A percentile compares a stretch with the other conserved stretches of the same genome.
These are phyloP conservation scores for Salix udensis DNA, from an alignment of 345 rosid genomes.

Conservation along the genomic window DNA sequence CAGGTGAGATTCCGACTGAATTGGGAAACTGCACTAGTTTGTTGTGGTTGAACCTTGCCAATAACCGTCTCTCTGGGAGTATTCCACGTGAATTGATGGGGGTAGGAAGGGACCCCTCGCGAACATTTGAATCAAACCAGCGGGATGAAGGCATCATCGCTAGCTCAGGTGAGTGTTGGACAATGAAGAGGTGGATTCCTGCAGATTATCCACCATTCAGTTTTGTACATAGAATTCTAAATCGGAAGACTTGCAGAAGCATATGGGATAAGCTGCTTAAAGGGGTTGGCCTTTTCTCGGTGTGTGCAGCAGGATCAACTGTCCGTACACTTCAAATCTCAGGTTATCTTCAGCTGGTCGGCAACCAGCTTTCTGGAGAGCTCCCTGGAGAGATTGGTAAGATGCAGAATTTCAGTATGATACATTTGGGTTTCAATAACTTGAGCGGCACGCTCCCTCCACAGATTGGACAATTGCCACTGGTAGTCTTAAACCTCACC, in stretches of 20 bases:
- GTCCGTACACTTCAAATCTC: slow-evolving; percentile 43
- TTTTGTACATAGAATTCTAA: slow-evolving; percentile 62
- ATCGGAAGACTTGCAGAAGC: slow-evolving; percentile 66
- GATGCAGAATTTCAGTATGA: slow-evolving; percentile 59
- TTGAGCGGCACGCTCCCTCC: slow-evolving; percentile 55
- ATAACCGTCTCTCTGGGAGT: slow-evolving; percentile 63
- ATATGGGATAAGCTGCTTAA: slow-evolving; percentile 69
- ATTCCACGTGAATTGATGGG: slow-evolving; percentile 55
- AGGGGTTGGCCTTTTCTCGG: slow-evolving; percentile 64
- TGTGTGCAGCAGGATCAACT: slow-evolving; percentile 42
- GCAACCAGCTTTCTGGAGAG: slow-evolving; percentile 63
- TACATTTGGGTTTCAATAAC: slow-evolving; percentile 65
- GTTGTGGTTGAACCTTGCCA: slow-evolving; percentile 82
- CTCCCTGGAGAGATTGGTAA: slow-evolving; percentile 56
- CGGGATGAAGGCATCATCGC: slow-evolving; percentile 30
- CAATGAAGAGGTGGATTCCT: slow-evolving; percentile 92
- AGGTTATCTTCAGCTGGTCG: slow-evolving; percentile 75
- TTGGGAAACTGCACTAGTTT: slow-evolving; percentile 77
- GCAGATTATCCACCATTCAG: slow-evolving; percentile 86
- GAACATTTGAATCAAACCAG: slow-evolving; percentile 54
- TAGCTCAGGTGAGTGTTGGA: slow-evolving; percentile 72
- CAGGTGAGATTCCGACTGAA: slow-evolving; percentile 62
- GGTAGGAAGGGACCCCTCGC: slow-evolving; percentile 53
- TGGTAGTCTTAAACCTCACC: slow-evolving; percentile 69
- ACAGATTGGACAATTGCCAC: slow-evolving; percentile 56